Base-by-base conservation (phyloP, 2,329 filamentous ascomycete genomes). In the Colletotrichum aenigma region DNA sequence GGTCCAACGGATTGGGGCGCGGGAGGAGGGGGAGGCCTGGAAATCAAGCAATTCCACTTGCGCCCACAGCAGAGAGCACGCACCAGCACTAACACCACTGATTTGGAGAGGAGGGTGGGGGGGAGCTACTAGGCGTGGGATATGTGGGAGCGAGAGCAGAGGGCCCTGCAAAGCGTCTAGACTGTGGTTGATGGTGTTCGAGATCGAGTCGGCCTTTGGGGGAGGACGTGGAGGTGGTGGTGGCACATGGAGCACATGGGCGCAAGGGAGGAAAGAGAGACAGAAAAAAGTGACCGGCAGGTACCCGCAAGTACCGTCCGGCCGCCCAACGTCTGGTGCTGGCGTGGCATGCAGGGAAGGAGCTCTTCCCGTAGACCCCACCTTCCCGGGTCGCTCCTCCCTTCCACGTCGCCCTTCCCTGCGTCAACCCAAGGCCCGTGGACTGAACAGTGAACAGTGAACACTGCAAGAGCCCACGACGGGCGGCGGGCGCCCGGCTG, bases 311-410 rank as follows among this genome's bases (percentile, higher is more conserved):
- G 36, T 56, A 71, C 38, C 30, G 15, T 7, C 36, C 18, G 28
- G 12, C 28, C 24, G 32, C 24, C 26, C 16, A 30, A 18, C 32
- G 48, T 38, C 13, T 32, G 38, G 34, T 34, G 60, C n/a, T 32
- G 73, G 21, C 16, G 28, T 30, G 70, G 70, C 30, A 66, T 69
- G 69, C 26, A 76, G 70, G 74, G 74, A 62, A 71, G 34, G 38
- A 34, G 43, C 28, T 69, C 34, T 58, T 75, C 70, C 69, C 64
- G 74, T 43, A 18, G 6, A 65, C 13, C 74, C 64, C 43, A 73
- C 58, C 13, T 58, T 30, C 28, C 36, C 56, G 71, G 64, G 26
- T 21, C 56, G 36, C 67, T 52, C 56, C 56, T 75, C 70, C 58
- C 58, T 73, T 58, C 43, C 56, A 70, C 32, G n/a, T 43, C 32